A percentile compares a stretch with the other conserved stretches of the same genome.
Evolutionary conservation across 108 stramenopile species (phyloP).

Genomic region (Cyclotella sp.): DNA sequence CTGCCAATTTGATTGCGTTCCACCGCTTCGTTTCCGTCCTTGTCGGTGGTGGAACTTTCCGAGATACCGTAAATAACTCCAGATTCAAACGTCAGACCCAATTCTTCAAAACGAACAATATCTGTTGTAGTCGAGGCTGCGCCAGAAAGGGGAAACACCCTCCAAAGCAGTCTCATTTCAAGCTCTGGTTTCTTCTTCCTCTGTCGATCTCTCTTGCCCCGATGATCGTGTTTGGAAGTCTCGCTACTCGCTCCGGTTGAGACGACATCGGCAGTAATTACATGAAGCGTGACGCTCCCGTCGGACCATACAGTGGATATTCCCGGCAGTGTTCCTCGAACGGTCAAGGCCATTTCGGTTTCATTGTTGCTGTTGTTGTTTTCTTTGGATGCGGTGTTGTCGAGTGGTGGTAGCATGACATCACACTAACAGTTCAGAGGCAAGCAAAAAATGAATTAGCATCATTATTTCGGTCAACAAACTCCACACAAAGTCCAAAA

Average conservation of each 20-base stretch:
- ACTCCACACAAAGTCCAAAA: neutral
- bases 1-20: slow-evolving; percentile 23
- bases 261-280: slow-evolving; percentile 55
- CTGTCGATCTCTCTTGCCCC: slow-evolving; percentile 42
- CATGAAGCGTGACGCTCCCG: slow-evolving; percentile 70
- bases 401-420: slow-evolving; percentile 25
- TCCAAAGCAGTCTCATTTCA: slow-evolving; percentile 52
- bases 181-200: slow-evolving; percentile 43
- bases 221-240: slow-evolving; percentile 30
- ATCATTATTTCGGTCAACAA: neutral
- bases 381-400: slow-evolving; percentile 21
- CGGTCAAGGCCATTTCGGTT: slow-evolving; percentile 56
- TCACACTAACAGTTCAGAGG: slow-evolving; percentile 50
- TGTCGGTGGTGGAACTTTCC: neutral
- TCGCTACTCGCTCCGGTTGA: neutral
- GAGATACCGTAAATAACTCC: slow-evolving; percentile 38
- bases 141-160: slow-evolving; percentile 41
- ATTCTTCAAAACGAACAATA: slow-evolving; percentile 42
- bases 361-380: slow-evolving; percentile 11
- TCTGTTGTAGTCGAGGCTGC: neutral
- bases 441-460: neutral
- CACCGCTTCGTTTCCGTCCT: slow-evolving; percentile 15
- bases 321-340: slow-evolving; percentile 75
- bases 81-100: slow-evolving; percentile 48
- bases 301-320: slow-evolving; percentile 80